phyloP scores from a whole-genome alignment of 2,329 filamentous ascomycete genomes.

The Xylariaceae sp. region DNA sequence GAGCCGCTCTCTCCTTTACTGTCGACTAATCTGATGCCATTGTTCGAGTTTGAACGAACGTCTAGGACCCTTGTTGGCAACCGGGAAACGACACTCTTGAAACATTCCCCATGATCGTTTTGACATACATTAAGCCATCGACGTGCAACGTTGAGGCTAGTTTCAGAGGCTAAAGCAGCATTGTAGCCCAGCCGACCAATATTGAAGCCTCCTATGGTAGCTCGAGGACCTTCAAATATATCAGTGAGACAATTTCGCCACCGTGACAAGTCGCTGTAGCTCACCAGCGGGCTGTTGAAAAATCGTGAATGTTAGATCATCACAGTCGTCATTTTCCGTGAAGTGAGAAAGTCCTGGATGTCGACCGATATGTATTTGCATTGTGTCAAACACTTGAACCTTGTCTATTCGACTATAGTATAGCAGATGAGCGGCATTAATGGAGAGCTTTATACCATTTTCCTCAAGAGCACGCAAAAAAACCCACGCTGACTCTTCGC shows the following conservation, averaged over 20 bases:
- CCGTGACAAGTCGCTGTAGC: too few relatives aligned
- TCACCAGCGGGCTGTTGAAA: not conserved
- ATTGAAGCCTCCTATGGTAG: not conserved
- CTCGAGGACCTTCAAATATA: not conserved
- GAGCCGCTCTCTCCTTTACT: not conserved
- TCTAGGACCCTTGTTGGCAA: not conserved
- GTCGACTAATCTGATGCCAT: not conserved
- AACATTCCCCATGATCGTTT: not conserved
- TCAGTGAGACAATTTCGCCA: not conserved
- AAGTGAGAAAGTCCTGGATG: not conserved
- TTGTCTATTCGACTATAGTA: not conserved
- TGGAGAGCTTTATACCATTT: too few relatives aligned
- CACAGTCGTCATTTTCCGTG: not conserved
- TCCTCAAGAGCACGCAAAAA: too few relatives aligned
- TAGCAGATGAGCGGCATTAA: too few relatives aligned
- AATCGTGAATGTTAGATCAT: not conserved
- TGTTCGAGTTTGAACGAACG: not conserved
- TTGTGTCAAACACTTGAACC: not conserved
- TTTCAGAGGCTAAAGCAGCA: not conserved
- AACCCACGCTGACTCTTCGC: too few relatives aligned
- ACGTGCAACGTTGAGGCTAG: not conserved
- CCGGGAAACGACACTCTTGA: not conserved
- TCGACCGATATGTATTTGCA: not conserved
- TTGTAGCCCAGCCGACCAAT: not conserved
- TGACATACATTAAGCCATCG: not conserved